A percentile compares a stretch with the other conserved stretches of the same genome.
Evolutionary conservation across 768 basidiomycete species (phyloP).

Genomic region (Termitomyces sp.): DNA sequence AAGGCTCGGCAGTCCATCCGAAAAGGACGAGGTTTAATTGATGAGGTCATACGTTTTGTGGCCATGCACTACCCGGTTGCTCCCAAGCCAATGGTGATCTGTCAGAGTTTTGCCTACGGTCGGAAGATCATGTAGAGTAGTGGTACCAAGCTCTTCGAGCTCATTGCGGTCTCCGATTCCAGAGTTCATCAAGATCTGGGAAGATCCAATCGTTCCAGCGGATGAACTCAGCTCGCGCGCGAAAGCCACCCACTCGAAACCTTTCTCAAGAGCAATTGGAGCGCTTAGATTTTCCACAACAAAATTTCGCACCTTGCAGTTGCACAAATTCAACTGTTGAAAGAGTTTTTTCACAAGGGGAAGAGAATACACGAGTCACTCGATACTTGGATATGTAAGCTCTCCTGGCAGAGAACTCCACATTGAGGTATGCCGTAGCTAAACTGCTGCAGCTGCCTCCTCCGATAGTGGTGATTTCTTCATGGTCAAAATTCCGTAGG

Average conservation of each 20-base stretch:
- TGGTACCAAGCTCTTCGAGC: slow-evolving; percentile 13
- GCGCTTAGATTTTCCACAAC: not conserved
- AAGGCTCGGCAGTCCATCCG: slow-evolving; percentile 5
- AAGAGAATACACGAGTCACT: slow-evolving; percentile 15
- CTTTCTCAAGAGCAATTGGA: not conserved
- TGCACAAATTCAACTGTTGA: slow-evolving; percentile 18
- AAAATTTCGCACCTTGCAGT: slow-evolving; percentile 5
- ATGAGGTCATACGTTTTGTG: slow-evolving; percentile 14
- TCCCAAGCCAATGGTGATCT: slow-evolving; percentile 19
- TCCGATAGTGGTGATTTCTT: slow-evolving; percentile 14
- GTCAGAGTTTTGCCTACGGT: slow-evolving; percentile 21
- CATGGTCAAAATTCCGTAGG: not conserved
- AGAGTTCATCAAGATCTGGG: slow-evolving; percentile 23
- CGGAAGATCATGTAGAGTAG: slow-evolving; percentile 16
- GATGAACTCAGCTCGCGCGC: slow-evolving; percentile 27
- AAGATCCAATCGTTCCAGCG: slow-evolving; percentile 25
- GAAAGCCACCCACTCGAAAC: slow-evolving; percentile 5
- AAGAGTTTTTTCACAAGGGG: slow-evolving; percentile 1
- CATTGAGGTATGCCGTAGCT: slow-evolving; percentile 25
- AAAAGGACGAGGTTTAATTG: slow-evolving; percentile 15
- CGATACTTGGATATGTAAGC: slow-evolving; percentile 24
- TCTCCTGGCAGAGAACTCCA: slow-evolving; percentile 17
- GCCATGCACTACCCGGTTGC: slow-evolving; percentile 18
- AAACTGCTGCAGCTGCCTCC: slow-evolving; percentile 24
- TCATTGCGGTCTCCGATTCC: slow-evolving; percentile 22